Percentiles rank a stretch among this genome's conserved stretches.
These are phyloP conservation scores for Aspergillus sclerotialis DNA, from an alignment of 2,329 filamentous ascomycete genomes.

Conservation along the genomic window DNA sequence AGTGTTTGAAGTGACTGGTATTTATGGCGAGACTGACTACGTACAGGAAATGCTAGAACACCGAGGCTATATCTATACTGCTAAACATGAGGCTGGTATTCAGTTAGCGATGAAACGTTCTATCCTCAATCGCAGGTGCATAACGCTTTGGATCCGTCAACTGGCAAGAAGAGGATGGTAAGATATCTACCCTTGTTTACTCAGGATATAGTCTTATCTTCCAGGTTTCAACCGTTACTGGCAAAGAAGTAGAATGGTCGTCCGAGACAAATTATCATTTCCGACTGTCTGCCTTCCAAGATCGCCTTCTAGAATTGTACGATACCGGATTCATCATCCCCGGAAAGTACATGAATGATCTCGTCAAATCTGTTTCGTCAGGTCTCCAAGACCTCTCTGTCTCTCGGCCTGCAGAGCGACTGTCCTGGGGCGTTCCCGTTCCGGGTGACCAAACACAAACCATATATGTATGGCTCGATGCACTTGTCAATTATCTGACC, in stretches of 20 bases:
- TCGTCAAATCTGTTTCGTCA: conserved; percentile 67
- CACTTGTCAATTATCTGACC: conserved; percentile 87
- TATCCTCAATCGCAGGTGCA: conserved; percentile 74
- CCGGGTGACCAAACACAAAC: conserved; percentile 80
- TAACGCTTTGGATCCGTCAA: conserved; percentile 66
- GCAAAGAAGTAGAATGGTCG: conserved; percentile 89
- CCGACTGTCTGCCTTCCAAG: conserved; percentile 72
- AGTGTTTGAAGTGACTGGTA: background rate
- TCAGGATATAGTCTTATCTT: conserved; percentile 3
- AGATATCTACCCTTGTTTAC: background rate
- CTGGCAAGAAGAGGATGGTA: conserved; percentile 74
- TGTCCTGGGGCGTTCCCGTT: conserved; percentile 84
- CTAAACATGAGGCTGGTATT: conserved; percentile 91
- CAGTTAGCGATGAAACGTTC: conserved; percentile 92
- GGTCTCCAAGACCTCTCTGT: conserved; percentile 83
- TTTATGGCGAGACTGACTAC: conserved; percentile 5
- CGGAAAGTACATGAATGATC: conserved; percentile 63
- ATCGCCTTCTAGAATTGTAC: conserved; percentile 75
- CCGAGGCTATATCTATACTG: conserved; percentile 71
- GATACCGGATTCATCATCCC: conserved; percentile 74
- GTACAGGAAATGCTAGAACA: conserved; percentile 61
- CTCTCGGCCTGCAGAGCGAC: conserved; percentile 68
- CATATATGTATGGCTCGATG: conserved; percentile 97
- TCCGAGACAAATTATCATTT: conserved; percentile 95
- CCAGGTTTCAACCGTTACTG: conserved; percentile 69